Base-by-base conservation (phyloP, 352 stramenopile species). In the Phytopythium ostracodes region DNA sequence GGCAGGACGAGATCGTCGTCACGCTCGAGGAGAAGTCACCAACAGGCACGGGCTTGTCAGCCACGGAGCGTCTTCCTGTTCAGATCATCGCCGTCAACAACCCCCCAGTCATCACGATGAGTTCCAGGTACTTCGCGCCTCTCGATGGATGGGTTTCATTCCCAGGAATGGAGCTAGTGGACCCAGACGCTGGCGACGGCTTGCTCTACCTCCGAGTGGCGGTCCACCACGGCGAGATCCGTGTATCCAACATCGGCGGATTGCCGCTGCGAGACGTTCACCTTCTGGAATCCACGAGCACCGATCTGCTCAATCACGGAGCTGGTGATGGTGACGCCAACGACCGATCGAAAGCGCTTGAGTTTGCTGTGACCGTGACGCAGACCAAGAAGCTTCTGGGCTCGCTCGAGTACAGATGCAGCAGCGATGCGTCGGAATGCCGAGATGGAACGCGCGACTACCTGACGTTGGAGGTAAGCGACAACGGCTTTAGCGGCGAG, bases 401-500 rank as follows among this genome's bases (percentile, higher is more conserved):
- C 27, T 44, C 49, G 36, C 38, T 91, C 18, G 52, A 81, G 67
- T 91, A 91, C 43, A 54, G 40, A 10, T 83, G 75, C 25, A 57
- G 75, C 25, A 60, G 64, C 52, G 58, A 74, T 8, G 61, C 38
- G 22, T 43, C 50, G 20, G 71, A 51, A 17, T 87, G 75, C 31
- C 62, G 53, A 5, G 71, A 67, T 42, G 64, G 63, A 11, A 59
- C 53, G 25, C 50, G 29, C 31, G 77, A 88, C 58, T 70, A 67
- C 38, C 31, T 90, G n/a, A 69, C 58, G 33, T 25, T 87, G 25
- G 63, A 76, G 36, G 77, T 87, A 31, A 76, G 87, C 56, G 77
- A 88, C 64, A 88, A 88, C 56, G 77, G 77, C 1, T 84, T 79
- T 61, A 79, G 67, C 10, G 77, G 79, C 14, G 59, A 60, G 18